These are phyloP conservation scores for Hordeum marinum DNA, from an alignment of 176 grass and related monocot genomes.

Conservation along the genomic window DNA sequence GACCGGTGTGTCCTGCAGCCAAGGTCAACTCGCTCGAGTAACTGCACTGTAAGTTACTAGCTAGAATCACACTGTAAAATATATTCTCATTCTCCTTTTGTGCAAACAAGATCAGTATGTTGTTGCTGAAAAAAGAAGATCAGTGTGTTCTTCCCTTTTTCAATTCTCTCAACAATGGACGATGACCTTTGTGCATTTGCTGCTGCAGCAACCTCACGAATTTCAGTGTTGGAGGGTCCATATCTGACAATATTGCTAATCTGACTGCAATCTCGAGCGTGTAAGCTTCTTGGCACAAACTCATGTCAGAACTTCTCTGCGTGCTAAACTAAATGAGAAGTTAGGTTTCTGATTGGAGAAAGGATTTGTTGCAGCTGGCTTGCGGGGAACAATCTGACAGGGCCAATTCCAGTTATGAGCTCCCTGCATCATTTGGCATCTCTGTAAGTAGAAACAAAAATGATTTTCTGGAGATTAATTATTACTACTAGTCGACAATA, in stretches of 20 bases:
- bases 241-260: slow-evolving; percentile 65
- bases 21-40: slow-evolving; percentile 45
- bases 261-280: slow-evolving; percentile 66
- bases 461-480: not conserved
- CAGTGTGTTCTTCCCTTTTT: not conserved
- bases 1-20: slow-evolving; percentile 69
- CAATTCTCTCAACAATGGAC: not conserved
- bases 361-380: slow-evolving; percentile 61
- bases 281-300: slow-evolving; percentile 37
- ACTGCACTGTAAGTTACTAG: slow-evolving; percentile 48
- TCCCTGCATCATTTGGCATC: slow-evolving; percentile 45
- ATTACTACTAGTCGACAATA: not conserved
- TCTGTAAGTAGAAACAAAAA: slow-evolving; percentile 48
- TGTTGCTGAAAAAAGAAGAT: not conserved
- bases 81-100: too few species aligned
- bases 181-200: not conserved
- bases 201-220: slow-evolving; percentile 71
- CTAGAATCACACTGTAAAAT: too few species aligned
- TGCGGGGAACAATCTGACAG: slow-evolving; percentile 57
- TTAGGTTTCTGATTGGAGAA: not conserved
- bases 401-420: slow-evolving; percentile 58
- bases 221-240: slow-evolving; percentile 44
- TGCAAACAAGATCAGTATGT: not conserved
- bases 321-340: not conserved
- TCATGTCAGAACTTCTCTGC: not conserved